A percentile compares a stretch with the other conserved stretches of the same genome.
These are phyloP conservation scores for Sporobolomyces roseus DNA, from an alignment of 768 basidiomycete genomes.

Conservation along the genomic window DNA sequence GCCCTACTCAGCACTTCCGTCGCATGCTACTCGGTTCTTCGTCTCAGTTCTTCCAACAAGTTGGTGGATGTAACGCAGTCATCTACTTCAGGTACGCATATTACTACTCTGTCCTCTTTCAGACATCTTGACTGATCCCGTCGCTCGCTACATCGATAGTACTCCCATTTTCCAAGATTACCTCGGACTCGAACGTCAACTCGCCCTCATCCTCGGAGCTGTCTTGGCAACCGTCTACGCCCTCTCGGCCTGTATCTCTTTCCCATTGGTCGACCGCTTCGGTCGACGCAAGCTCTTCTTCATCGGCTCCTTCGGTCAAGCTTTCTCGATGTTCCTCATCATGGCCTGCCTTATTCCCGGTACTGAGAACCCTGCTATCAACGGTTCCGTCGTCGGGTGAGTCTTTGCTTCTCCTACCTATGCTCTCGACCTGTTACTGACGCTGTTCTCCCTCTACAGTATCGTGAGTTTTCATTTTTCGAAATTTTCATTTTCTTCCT, in stretches of 20 bases:
- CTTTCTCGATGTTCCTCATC: slow-evolving; percentile 51
- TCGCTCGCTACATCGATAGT: not conserved
- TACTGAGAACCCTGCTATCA: slow-evolving; percentile 41
- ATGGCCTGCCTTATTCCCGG: slow-evolving; percentile 45
- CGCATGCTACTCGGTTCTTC: slow-evolving; percentile 51
- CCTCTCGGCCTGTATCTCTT: slow-evolving; percentile 46
- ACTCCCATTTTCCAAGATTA: slow-evolving; percentile 52
- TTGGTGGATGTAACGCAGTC: slow-evolving; percentile 53
- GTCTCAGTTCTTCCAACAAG: slow-evolving; percentile 54
- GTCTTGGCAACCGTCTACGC: slow-evolving; percentile 51
- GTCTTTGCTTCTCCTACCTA: not conserved
- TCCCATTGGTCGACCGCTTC: slow-evolving; percentile 51
- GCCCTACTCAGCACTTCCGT: slow-evolving; percentile 52
- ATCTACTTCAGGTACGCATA: slow-evolving; percentile 49
- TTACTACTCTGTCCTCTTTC: not conserved
- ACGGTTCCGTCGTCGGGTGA: slow-evolving; percentile 51
- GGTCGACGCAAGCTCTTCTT: slow-evolving; percentile 54
- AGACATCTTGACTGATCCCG: too few relatives aligned
- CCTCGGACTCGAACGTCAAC: slow-evolving; percentile 47
- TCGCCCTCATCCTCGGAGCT: slow-evolving; percentile 51
- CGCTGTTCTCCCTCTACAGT: too few relatives aligned
- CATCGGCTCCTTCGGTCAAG: slow-evolving; percentile 52
- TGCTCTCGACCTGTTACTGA: too few relatives aligned
- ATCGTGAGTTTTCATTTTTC: too few relatives aligned
- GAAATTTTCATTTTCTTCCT: too few relatives aligned